These are phyloP conservation scores for Daldinia grandis DNA, from an alignment of 495 filamentous ascomycete genomes.

Conservation along the genomic window DNA sequence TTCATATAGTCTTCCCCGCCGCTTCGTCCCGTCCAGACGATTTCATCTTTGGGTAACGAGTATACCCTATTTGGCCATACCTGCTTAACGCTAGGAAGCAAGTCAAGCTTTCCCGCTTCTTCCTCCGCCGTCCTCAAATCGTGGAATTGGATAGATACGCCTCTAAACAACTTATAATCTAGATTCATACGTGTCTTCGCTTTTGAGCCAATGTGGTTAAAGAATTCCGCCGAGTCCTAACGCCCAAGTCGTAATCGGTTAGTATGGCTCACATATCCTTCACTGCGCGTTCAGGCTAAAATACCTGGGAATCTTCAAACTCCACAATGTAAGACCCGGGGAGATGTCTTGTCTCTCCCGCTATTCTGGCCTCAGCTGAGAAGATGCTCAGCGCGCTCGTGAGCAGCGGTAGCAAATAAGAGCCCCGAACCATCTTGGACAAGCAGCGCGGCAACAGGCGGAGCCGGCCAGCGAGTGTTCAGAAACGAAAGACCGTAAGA, in stretches of 20 bases:
- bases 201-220: constrained; percentile 48
- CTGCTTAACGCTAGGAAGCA: constrained; percentile 55
- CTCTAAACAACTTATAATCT: constrained; percentile 58
- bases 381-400: constrained; percentile 44
- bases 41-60: constrained; percentile 53
- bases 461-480: constrained; percentile 22
- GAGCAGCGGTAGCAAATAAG: constrained; percentile 47
- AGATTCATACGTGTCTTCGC: constrained; percentile 56
- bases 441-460: constrained; percentile 1
- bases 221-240: constrained; percentile 53
- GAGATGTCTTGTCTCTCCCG: constrained; percentile 37
- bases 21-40: constrained; percentile 53
- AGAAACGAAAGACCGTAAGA: constrained; percentile 16
- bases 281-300: constrained; percentile 16
- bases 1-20: constrained; percentile 41
- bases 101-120: constrained; percentile 49
- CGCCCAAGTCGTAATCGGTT: constrained; percentile 19
- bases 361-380: constrained; percentile 39
- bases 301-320: constrained; percentile 56
- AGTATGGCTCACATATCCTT: constrained; percentile 13
- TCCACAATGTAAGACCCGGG: constrained; percentile 60
- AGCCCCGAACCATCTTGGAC: constrained; percentile 43
- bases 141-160: constrained; percentile 58
- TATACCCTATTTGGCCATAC: constrained; percentile 57
- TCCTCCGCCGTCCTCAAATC: constrained; percentile 53